Percentiles rank a stretch among this genome's conserved stretches.
Conservation (phyloP, 768 basidiomycete genomes). For the Pleurotus cornucopiae region DNA sequence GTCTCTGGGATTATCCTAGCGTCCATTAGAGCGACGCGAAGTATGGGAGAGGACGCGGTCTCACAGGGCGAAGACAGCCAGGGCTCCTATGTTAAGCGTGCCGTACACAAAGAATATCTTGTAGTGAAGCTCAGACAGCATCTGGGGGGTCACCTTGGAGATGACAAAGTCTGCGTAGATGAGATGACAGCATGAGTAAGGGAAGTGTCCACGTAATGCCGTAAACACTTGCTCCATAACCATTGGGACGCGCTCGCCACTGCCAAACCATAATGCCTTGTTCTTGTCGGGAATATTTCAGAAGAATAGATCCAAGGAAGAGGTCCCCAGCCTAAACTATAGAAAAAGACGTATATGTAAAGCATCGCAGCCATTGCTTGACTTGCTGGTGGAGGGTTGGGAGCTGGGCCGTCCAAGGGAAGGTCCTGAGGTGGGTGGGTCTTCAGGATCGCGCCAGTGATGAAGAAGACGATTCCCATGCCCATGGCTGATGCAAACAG, state of each 20-base stretch:
- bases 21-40: background rate
- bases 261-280: constrained; percentile 76
- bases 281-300: constrained; percentile 85
- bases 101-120: constrained; percentile 79
- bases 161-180: constrained; percentile 57
- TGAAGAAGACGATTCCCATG: constrained; percentile 79
- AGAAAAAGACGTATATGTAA: constrained; percentile 85
- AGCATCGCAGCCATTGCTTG: constrained; percentile 85
- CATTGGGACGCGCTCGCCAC: constrained; percentile 76
- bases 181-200: background rate
- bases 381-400: constrained; percentile 47
- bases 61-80: constrained; percentile 64
- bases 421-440: constrained; percentile 56
- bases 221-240: constrained; percentile 60
- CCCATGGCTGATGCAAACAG: constrained; percentile 70
- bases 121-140: constrained; percentile 59
- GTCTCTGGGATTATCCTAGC: constrained; percentile 56
- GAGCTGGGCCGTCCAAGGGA: constrained; percentile 16
- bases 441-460: constrained; percentile 81
- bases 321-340: constrained; percentile 78
- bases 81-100: constrained; percentile 66
- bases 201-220: background rate
- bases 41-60: constrained; percentile 14
- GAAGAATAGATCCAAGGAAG: constrained; percentile 60
- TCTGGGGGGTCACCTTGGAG: constrained; percentile 65